Evolutionary conservation across 225 moss, liverwort and hornwort genomes (phyloP), one percentile per base, ranked within the genome.

Genomic region (Pseudisothecium myosuroides): DNA sequence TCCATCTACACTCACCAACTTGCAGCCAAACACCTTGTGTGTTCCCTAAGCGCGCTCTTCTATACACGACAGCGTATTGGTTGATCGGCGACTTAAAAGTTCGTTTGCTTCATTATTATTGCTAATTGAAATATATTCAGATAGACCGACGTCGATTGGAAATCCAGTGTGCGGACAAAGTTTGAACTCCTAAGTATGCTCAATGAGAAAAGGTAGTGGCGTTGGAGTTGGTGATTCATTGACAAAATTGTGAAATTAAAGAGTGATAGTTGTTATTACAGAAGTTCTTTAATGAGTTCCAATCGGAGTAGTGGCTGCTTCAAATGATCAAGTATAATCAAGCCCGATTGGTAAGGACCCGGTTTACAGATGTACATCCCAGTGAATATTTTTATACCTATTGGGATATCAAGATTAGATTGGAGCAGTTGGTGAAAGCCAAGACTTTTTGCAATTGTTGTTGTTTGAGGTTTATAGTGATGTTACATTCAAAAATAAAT

Each of bases 121-220:
- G 34, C 2, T 36, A 77, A 77, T 21, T 77, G 14, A 36, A 77
- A 14, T 36, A 22, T 12, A 14, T 12, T 13, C 22, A 77, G 5
- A 11, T 14, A 7, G 21, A 21, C 0, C 54, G 8, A 34, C 4
- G 6, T 2, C 8, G 3, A 77, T 77, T 36, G 21, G 13, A 77
- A 22, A 13, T 13, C 0, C 4, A 52, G 2, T 54, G 52, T 77
- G 34, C 21, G 0, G 14, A 77, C 14, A 21, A 1, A 0, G 8
- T 22, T 4, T 23, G 8, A 34, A 7, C 12, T 13, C 14, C 54
- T 7, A 22, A 34, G 5, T 77, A 13, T 36, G 8, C 3, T 12
- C 1, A 12, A 8, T 74, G 66, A 29, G 13, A 11, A 22, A 12
- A 7, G 12, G 4, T 7, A 13, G 54, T 77, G 36, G 36, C 34